These are phyloP conservation scores for Citrus maxima DNA, from an alignment of 345 rosid species.

Conservation along the genomic window DNA sequence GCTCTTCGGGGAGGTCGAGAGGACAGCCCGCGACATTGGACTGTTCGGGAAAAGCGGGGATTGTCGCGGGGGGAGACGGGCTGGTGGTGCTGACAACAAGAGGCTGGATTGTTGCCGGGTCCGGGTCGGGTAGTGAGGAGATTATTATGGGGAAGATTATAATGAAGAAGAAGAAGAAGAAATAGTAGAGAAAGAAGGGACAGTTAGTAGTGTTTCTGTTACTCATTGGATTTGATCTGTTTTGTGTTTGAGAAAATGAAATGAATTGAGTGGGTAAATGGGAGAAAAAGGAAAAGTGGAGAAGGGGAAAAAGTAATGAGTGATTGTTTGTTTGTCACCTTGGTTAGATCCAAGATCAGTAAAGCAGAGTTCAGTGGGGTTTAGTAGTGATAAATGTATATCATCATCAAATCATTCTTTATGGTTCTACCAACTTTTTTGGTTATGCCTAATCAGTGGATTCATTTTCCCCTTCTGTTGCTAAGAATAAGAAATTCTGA, in stretches of 20 bases:
- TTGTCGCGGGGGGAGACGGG: conserved; percentile 62
- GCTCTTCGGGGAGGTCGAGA: conserved; percentile 62
- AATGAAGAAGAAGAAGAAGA: conserved; percentile 20
- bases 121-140: conserved; percentile 31
- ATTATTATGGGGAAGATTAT: background rate
- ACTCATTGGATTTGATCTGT: background rate
- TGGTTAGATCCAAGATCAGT: background rate
- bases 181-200: conserved; percentile 16
- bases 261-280: background rate
- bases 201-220: background rate
- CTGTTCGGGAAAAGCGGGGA: conserved; percentile 94
- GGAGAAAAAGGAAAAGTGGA: background rate
- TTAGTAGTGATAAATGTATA: background rate
- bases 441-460: no score
- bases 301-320: background rate
- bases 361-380: background rate
- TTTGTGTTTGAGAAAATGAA: conserved; percentile 2
- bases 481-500: no score
- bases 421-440: no score
- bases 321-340: background rate
- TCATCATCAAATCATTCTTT: background rate
- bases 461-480: no score
- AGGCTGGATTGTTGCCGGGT: conserved; percentile 43
- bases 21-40: conserved; percentile 68
- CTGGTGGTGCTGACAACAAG: conserved; percentile 37